Conservation (phyloP, 768 basidiomycete genomes). For the Trametes cubensis region DNA sequence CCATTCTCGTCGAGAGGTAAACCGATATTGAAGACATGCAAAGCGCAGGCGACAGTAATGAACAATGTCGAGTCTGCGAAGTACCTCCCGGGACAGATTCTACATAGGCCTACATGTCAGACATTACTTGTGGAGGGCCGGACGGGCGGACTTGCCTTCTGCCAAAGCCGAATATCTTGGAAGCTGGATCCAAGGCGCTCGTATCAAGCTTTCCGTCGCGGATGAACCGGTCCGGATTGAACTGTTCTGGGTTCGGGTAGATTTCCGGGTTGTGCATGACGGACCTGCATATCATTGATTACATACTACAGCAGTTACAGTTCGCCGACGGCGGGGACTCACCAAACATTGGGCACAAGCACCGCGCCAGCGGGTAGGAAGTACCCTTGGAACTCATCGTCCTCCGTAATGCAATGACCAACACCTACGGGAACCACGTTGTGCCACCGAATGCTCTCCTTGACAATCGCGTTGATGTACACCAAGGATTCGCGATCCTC, state of each 20-base stretch:
- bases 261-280: constrained; percentile 15
- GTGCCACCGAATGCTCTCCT: constrained; percentile 21
- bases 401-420: constrained; percentile 33
- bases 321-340: background rate
- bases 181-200: constrained; percentile 34
- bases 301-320: background rate
- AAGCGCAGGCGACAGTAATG: constrained; percentile 3
- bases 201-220: background rate
- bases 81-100: constrained; percentile 15
- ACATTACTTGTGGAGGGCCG: background rate
- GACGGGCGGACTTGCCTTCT: constrained; percentile 14
- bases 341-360: constrained; percentile 32
- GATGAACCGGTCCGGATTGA: constrained; percentile 16
- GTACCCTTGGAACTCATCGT: constrained; percentile 29
- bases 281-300: background rate
- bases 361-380: constrained; percentile 28
- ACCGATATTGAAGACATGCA: constrained; percentile 7
- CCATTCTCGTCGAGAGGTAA: constrained; percentile 5
- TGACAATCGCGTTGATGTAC: constrained; percentile 17
- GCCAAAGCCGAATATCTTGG: constrained; percentile 30
- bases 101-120: background rate
- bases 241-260: constrained; percentile 22
- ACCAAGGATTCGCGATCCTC: constrained; percentile 10
- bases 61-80: constrained; percentile 14
- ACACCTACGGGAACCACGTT: constrained; percentile 10